Base-by-base conservation (phyloP, 2,329 filamentous ascomycete species). In the Ceratocystis lukuohia region DNA sequence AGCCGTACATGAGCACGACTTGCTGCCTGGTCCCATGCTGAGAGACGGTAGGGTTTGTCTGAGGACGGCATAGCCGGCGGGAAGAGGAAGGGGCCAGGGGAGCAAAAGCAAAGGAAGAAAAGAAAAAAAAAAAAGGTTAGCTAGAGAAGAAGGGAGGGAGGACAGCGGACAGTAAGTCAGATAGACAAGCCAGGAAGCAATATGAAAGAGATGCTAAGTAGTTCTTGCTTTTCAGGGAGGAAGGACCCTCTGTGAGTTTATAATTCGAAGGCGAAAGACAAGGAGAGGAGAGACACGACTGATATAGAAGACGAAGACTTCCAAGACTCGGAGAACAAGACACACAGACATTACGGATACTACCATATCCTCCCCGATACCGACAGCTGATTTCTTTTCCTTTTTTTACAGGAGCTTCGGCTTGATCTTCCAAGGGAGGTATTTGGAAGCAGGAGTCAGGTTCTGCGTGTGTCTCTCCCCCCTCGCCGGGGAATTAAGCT, bases 1-100 rank as follows among this genome's bases (percentile, higher is more conserved):
- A 69, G 66, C 17, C 69, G 69, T 10, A 70, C 66, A 48, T 69
- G 67, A 44, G 66, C 61, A 2, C 69, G 65, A n/a, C 67, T 68
- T 17, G 67, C 68, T 30, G 65, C 56, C 62, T 70, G 69, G 64
- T 70, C 69, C 69, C 69, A 70, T 10, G 65, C 56, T 7, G 69
- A 69, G 15, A 70, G 68, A 57, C 59, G 46, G 50, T 64, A 69
- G 7, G 64, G 64, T 25, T 44, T 66, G 25, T 66, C 33, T 44
- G 61, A 59, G 17, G 48, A 57, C 5, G 61, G 41, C 41, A 46
- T 63, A 45, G 61, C 25, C 22, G 17, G 41, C 28, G 61, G 22
- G 61, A 33, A 48, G 22, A 63, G n/a, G 17, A 63, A 48, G 45
- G 37, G 41, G 45, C 33, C 61, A 50, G 44, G 20, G 37, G n/a